phyloP scores from a whole-genome alignment of 2,329 filamentous ascomycete genomes.

The Sclerotinia trifoliorum region DNA sequence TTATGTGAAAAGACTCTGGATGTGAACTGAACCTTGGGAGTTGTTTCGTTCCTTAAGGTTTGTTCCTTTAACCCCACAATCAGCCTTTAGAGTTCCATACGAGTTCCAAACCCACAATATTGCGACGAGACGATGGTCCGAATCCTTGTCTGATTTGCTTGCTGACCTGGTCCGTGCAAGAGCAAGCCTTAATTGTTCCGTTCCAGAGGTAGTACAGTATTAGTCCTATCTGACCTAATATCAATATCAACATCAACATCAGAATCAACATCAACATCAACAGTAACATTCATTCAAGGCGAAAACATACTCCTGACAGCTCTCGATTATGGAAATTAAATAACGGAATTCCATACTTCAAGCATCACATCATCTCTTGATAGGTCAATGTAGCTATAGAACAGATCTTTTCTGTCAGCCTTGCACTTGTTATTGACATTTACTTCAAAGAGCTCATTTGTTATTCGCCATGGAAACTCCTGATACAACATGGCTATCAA shows the following conservation, averaged over 20 bases:
- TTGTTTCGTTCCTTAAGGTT: constrained; percentile 9
- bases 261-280: no score
- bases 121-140: constrained; percentile 10
- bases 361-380: background rate
- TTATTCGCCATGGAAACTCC: constrained; percentile 12
- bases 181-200: background rate
- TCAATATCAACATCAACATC: background rate
- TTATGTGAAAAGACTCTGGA: constrained; percentile 16
- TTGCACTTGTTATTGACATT: background rate
- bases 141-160: constrained; percentile 8
- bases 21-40: constrained; percentile 7
- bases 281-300: background rate
- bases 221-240: background rate
- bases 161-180: constrained; percentile 2
- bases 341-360: background rate
- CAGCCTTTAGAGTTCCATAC: constrained; percentile 9
- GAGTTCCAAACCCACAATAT: constrained; percentile 2
- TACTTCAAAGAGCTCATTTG: background rate
- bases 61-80: constrained; percentile 11
- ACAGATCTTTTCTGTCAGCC: background rate
- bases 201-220: background rate
- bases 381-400: background rate
- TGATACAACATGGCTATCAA: constrained; percentile 32
- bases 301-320: background rate
- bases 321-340: background rate